These are phyloP conservation scores for Tilletiopsis washingtonensis DNA, from an alignment of 1,284 basidiomycete genomes.

Conservation along the genomic window DNA sequence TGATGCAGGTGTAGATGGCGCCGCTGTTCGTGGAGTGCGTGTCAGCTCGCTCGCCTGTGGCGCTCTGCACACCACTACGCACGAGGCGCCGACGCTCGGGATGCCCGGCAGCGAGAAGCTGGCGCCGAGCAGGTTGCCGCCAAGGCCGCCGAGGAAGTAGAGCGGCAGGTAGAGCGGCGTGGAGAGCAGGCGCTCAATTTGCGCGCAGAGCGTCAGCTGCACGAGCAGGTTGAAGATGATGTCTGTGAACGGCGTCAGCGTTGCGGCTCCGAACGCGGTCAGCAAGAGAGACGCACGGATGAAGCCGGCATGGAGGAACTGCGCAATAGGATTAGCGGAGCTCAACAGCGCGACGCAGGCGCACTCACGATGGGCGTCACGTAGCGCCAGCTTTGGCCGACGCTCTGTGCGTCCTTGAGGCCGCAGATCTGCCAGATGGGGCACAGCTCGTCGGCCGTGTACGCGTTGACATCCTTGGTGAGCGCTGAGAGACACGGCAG, in stretches of 20 bases:
- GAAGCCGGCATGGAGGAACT: constrained; percentile 87
- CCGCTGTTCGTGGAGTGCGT: too few relatives aligned
- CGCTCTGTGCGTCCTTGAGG: constrained; percentile 57
- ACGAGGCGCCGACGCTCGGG: constrained; percentile 89
- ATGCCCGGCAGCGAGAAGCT: constrained; percentile 77
- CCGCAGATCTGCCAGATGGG: constrained; percentile 76
- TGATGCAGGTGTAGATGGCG: constrained; percentile 85
- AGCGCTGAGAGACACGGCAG: constrained; percentile 53
- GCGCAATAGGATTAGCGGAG: constrained; percentile 66
- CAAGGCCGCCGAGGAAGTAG: constrained; percentile 82
- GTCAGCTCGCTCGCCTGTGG: too few relatives aligned
- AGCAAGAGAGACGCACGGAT: constrained; percentile 61
- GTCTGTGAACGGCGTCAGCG: too few relatives aligned
- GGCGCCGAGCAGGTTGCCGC: constrained; percentile 66
- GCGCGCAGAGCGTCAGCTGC: constrained; percentile 68
- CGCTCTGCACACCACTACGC: too few relatives aligned
- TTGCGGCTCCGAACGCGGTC: too few relatives aligned
- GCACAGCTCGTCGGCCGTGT: constrained; percentile 54
- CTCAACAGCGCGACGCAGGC: constrained; percentile 50
- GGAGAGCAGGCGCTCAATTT: constrained; percentile 58
- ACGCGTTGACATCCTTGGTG: constrained; percentile 56
- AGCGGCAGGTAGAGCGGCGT: constrained; percentile 69
- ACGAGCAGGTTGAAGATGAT: constrained; percentile 80
- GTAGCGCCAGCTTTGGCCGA: constrained; percentile 79
- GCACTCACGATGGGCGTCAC: constrained; percentile 47